These are phyloP conservation scores for Byssochlamys sp. DNA, from an alignment of 2,329 filamentous ascomycete genomes.

Conservation along the genomic window DNA sequence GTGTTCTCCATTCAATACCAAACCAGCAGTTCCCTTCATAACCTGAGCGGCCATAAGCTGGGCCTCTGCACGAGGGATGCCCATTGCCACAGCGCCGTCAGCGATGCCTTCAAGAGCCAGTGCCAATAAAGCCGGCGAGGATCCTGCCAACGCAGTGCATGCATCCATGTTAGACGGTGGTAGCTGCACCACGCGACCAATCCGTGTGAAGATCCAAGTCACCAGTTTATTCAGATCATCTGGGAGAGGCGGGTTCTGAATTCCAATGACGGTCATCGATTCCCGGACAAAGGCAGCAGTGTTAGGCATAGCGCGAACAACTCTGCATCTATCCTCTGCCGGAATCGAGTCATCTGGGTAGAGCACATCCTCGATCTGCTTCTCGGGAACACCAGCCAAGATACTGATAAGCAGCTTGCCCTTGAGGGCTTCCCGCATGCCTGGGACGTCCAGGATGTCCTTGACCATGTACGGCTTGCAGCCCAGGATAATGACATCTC, in stretches of 20 bases:
- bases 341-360: conserved; percentile 43
- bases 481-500: conserved; percentile 65
- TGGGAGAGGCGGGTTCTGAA: conserved; percentile 39
- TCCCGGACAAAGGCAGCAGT: conserved; percentile 69
- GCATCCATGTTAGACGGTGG: conserved; percentile 48
- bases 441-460: conserved; percentile 56
- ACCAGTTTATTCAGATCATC: conserved; percentile 36
- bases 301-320: conserved; percentile 78
- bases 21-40: conserved; percentile 49
- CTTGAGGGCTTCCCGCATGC: conserved; percentile 61
- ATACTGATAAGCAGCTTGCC: conserved; percentile 78
- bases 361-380: conserved; percentile 57
- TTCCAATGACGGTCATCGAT: conserved; percentile 72
- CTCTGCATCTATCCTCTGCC: conserved; percentile 29
- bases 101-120: conserved; percentile 51
- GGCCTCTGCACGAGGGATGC: conserved; percentile 49
- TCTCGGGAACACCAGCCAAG: conserved; percentile 63
- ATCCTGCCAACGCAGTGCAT: conserved; percentile 50
- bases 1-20: conserved; percentile 51
- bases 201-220: conserved; percentile 48
- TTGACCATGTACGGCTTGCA: conserved; percentile 72
- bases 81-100: conserved; percentile 55
- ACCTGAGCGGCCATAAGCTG: conserved; percentile 55
- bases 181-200: conserved; percentile 41
- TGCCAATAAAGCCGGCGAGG: conserved; percentile 53